Base-by-base conservation (phyloP, 1,139 yeast species). In the Candida frijolesensis region DNA sequence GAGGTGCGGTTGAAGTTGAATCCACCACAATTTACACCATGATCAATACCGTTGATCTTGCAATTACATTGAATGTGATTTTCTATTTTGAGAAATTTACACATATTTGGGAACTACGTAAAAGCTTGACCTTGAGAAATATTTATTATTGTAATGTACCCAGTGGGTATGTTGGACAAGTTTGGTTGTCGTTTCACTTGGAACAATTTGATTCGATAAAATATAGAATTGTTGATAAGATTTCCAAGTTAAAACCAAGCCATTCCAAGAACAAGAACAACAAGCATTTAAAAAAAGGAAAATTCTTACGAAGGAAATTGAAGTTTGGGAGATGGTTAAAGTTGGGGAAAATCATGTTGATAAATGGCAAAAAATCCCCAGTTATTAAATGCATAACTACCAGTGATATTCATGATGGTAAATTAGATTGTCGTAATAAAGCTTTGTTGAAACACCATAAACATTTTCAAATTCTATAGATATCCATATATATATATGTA, bases 121-220 rank as follows among this genome's bases (percentile, higher is more conserved):
- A 51, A 15, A 27, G 43, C 2, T 34, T 56, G 7, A 50, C 53
- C 12, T 37, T 51, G 27, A 44, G 49, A 19, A 47, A 53, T 25
- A 25, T 47, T 12, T 56, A 56, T 42, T 44, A 53, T 30, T 56
- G 59, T 45, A 27, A 27, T 30, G 54, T 56, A 2, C 54, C 57
- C 15, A 16, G 33, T 4, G 54, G 55, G 6, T 22, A 46, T 27
- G 42, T 45, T 38, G 59, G 59, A 14, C 59, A 56, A 35, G 53
- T 56, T n/a, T 50, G 54, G 48, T 42, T 38, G 15, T 29, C 35
- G 12, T 44, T 50, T 8, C 29, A 27, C 8, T 22, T 34, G 18
- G 38, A 45, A 22, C 48, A 50, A 30, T 14, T 50, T 39, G 37
- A 38, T 9, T 33, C 29, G 34, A 14, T 50, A 10, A 41, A 38